Base-by-base conservation (phyloP, 768 basidiomycete species). In the Pleurotus pulmonarius region DNA sequence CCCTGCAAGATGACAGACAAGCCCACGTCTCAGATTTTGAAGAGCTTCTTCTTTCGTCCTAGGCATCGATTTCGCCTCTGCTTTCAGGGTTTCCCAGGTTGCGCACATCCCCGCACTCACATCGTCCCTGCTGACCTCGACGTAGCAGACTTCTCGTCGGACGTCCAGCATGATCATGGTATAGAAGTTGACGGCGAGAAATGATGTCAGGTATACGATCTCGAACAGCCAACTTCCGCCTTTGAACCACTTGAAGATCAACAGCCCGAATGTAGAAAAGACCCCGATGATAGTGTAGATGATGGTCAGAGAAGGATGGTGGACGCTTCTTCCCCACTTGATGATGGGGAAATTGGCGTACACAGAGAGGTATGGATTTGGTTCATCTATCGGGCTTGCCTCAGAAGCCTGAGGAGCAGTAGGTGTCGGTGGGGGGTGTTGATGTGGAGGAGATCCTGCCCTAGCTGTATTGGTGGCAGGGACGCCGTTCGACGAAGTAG, bases 131-230 rank as follows among this genome's bases (percentile, higher is more conserved):
- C 22, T 53, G 8, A 41, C 51, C 25, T 53, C 51, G 37, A 53
- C 41, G 39, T 40, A 53, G 18, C 51, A 53, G 15, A 53, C 41
- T 29, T 53, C 51, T 11, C 51, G 51, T 20, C 37, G 37, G n/a
- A 53, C 39, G 51, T 53, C 51, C n/a, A 53, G 51, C 51, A 53
- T 53, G 16, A 38, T 39, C 16, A 53, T 53, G 9, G 51, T 53
- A 13, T 53, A 53, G 15, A 38, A 15, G 51, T 53, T 53, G 12
- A 53, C 39, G 13, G 24, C 24, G 9, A 53, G 37, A 3, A 53
- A 53, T 13, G 51, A 39, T 20, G 38, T 41, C 9, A 53, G 41
- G 39, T 53, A 53, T 5, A 53, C 51, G 38, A 41, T 41, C 39
- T 53, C 51, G 38, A 53, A 53, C n/a, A 41, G 37, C 51, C 51